A percentile compares a stretch with the other conserved stretches of the same genome.
phyloP scores from a whole-genome alignment of 768 basidiomycete species.

The Pulveroboletus sp. region DNA sequence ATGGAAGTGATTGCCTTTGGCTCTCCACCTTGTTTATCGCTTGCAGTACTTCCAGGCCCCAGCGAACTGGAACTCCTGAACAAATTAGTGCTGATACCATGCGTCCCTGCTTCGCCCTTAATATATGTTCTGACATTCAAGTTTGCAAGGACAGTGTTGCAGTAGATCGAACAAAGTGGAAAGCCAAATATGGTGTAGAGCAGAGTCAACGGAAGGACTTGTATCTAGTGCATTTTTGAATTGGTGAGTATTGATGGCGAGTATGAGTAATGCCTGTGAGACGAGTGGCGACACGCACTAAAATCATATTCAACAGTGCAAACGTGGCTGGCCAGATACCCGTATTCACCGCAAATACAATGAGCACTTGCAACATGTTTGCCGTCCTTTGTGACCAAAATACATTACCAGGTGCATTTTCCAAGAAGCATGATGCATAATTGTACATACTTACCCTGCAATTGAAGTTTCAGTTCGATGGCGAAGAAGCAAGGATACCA shows the following conservation, averaged over 20 bases:
- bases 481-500: slow-evolving; percentile 2
- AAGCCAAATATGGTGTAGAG: neutral
- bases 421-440: too few relatives aligned
- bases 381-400: slow-evolving; percentile 1
- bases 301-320: slow-evolving; percentile 29
- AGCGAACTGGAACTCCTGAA: too few relatives aligned
- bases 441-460: neutral
- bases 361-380: slow-evolving; percentile 6
- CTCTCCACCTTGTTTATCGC: neutral
- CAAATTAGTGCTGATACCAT: neutral
- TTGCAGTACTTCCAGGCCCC: neutral
- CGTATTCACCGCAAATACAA: slow-evolving; percentile 10
- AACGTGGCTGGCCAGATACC: slow-evolving; percentile 48
- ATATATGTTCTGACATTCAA: slow-evolving; percentile 10
- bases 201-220: neutral
- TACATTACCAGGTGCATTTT: too few relatives aligned
- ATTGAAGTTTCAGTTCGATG: neutral
- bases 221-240: neutral
- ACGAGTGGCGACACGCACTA: slow-evolving; percentile 3
- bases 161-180: slow-evolving; percentile 9
- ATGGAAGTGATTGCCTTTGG: neutral
- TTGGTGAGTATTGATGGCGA: neutral
- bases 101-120: neutral
- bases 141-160: slow-evolving; percentile 17
- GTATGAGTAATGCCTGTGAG: neutral